phyloP scores from a whole-genome alignment of 108 stramenopile genomes.

The Cyclotella cryptica region DNA sequence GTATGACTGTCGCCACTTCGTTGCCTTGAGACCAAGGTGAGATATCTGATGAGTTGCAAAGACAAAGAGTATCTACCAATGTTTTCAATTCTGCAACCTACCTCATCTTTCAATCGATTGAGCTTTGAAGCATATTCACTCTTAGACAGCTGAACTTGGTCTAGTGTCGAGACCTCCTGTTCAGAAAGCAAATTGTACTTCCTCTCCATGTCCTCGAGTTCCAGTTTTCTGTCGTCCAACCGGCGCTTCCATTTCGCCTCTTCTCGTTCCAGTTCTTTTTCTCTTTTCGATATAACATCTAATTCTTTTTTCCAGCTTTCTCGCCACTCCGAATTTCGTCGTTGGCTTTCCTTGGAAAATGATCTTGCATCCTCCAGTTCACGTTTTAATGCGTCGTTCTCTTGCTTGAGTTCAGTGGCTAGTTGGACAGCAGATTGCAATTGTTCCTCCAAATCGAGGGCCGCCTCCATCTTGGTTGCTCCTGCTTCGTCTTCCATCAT shows the following conservation, averaged over 20 bases:
- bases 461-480: neutral
- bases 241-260: constrained; percentile 24
- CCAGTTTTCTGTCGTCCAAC: constrained; percentile 24
- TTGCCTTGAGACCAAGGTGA: constrained; percentile 2
- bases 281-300: constrained; percentile 25
- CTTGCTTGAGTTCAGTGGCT: constrained; percentile 24
- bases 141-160: constrained; percentile 17
- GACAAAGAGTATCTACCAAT: neutral
- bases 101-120: constrained; percentile 22
- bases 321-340: constrained; percentile 34
- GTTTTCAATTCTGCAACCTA: neutral
- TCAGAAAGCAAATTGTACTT: neutral
- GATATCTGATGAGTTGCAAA: neutral
- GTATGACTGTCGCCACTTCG: constrained; percentile 37
- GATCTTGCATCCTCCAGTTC: constrained; percentile 14
- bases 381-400: constrained; percentile 20
- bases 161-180: neutral
- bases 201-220: constrained; percentile 25
- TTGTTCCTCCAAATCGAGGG: constrained; percentile 18
- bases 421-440: constrained; percentile 21
- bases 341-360: constrained; percentile 6
- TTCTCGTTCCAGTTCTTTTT: constrained; percentile 28
- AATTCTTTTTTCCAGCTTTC: constrained; percentile 44
- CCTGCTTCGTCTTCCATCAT: neutral
- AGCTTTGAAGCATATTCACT: constrained; percentile 18